Evolutionary conservation across 345 rosid species (phyloP), one percentile per base, ranked within the genome.

Genomic region (Eucalyptus curtisii): DNA sequence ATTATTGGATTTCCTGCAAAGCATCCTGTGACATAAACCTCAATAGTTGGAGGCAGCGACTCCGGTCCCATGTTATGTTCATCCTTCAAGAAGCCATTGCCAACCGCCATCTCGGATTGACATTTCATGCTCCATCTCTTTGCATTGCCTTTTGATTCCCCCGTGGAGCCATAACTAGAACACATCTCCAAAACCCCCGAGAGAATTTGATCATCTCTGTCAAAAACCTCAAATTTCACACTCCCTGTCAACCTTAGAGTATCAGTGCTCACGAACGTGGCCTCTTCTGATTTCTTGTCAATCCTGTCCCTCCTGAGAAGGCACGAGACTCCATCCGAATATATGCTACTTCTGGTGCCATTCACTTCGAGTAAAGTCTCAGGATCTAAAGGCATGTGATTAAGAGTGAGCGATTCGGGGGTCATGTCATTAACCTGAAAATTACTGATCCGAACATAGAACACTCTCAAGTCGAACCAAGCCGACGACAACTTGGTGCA

Each of bases 181-280:
- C 94, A 95, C 94, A 92, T 91, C 92, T 96, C 97, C 91, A 98
- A 82, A 53, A 93, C 92, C 82, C 99, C 99, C 25, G 96, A 96
- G 57, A 97, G 94, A 92, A 97, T 87, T 42, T 91, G 92, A 86
- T 93, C 93, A 27, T 97, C 95, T 87, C 90, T 93, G 81, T 95
- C 93, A 47, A 92, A 92, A 59, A 98, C 96, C 93, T 96, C 98
- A 79, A 96, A 96, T 92, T 94, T 96, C 49, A 98, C 96, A 92
- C 95, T 94, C 89, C 99, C 99, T 3, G 95, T 94, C 52, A 94
- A 92, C 90, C 98, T 93, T 88, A 97, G 92, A 86, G 93, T 95
- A 66, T 98, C 97, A 1, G 99, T 98, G 92, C 99, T 94, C 10
- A 98, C 96, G 86, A 97, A 98, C 10, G 99, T 98, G 84, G 95